phyloP scores from a whole-genome alignment of 2,329 filamentous ascomycete genomes.

The Ophiostoma ulmi region DNA sequence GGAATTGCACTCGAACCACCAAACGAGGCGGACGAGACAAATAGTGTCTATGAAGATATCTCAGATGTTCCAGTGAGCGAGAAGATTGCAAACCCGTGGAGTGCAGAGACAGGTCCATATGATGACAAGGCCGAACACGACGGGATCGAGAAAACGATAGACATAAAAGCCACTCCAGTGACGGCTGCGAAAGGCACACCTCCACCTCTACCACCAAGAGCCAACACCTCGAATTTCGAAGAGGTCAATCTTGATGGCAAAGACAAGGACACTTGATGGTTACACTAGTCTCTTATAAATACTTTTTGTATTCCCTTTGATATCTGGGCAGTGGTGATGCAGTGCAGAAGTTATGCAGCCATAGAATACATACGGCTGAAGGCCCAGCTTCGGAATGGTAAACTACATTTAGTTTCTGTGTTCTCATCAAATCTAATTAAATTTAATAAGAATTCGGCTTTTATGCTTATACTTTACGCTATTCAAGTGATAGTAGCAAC shows the following conservation, averaged over 20 bases:
- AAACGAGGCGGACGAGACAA: constrained; percentile 14
- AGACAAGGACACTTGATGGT: not conserved
- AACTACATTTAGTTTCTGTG: no score
- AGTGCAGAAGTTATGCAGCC: no score
- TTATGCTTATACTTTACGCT: no score
- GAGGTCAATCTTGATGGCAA: constrained; percentile 15
- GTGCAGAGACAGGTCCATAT: not conserved
- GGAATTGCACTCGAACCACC: constrained; percentile 5
- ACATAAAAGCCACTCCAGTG: not conserved
- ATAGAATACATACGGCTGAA: no score
- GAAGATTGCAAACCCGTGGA: constrained; percentile 20
- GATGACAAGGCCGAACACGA: constrained; percentile 5
- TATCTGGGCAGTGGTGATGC: not conserved
- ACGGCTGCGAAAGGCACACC: constrained; percentile 13
- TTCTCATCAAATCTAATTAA: no score
- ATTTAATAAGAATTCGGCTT: no score
- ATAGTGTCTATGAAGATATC: constrained; percentile 24
- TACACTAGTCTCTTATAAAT: not conserved
- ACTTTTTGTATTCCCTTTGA: not conserved
- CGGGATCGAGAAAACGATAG: not conserved
- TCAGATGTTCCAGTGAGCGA: not conserved
- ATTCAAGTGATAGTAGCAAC: no score
- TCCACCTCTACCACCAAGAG: not conserved
- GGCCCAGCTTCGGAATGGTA: no score
- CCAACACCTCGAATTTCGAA: constrained; percentile 15